A percentile compares a stretch with the other conserved stretches of the same genome.
Evolutionary conservation across 805 yeast genomes (phyloP).

Genomic region (Candida cerambycidarum): DNA sequence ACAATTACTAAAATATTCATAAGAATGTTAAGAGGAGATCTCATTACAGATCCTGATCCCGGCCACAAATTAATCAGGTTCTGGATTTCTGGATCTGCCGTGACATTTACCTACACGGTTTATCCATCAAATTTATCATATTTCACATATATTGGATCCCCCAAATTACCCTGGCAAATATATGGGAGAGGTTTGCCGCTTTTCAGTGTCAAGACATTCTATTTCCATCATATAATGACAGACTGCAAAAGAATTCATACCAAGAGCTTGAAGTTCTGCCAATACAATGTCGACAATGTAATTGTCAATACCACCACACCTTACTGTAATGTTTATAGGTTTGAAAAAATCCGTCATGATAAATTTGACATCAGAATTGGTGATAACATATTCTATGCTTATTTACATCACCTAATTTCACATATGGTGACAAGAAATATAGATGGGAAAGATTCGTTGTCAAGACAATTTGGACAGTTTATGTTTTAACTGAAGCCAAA

Average conservation of each 20-base stretch:
- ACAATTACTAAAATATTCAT: no score
- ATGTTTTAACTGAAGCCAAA: not conserved
- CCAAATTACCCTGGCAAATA: not conserved
- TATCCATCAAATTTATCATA: not conserved
- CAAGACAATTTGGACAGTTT: not conserved
- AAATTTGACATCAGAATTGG: not conserved
- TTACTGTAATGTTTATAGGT: not conserved
- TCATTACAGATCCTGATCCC: not conserved
- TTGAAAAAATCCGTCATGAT: not conserved
- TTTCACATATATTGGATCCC: not conserved
- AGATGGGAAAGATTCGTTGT: slow-evolving; percentile 1
- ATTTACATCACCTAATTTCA: not conserved
- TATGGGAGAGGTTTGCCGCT: not conserved
- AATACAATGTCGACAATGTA: not conserved
- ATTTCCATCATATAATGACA: not conserved
- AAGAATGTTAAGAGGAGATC: not conserved
- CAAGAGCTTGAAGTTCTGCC: not conserved
- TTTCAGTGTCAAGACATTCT: not conserved
- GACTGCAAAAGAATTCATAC: not conserved
- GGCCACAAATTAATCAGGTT: not conserved
- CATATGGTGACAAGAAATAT: not conserved
- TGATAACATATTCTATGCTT: not conserved
- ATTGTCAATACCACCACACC: not conserved
- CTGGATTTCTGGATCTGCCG: not conserved
- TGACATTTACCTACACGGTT: not conserved